These are phyloP conservation scores for Aspergillus affinis DNA, from an alignment of 495 filamentous ascomycete genomes.

Conservation along the genomic window DNA sequence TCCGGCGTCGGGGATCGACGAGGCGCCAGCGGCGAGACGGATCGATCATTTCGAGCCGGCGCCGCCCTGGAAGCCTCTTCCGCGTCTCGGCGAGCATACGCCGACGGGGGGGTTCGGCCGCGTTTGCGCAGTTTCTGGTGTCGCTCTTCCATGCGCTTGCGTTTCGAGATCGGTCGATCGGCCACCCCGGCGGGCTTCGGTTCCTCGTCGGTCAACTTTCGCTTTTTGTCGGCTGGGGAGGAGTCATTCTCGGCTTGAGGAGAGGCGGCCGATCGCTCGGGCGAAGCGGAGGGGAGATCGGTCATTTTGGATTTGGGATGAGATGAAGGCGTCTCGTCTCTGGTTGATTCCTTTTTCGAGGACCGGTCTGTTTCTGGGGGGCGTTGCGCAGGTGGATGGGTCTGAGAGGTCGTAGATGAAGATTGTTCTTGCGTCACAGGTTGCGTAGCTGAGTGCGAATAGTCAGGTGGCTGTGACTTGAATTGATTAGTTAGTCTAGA, in stretches of 20 bases:
- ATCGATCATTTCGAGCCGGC: constrained; percentile 30
- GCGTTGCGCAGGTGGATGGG: not conserved
- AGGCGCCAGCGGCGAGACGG: constrained; percentile 36
- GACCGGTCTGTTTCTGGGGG: not conserved
- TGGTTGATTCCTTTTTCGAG: not conserved
- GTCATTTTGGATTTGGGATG: constrained; percentile 4
- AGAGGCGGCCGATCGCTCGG: not conserved
- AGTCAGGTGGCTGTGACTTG: not conserved
- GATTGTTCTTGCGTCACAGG: not conserved
- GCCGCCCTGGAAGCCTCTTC: constrained; percentile 14
- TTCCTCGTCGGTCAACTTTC: constrained; percentile 27
- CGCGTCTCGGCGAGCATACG: constrained; percentile 44
- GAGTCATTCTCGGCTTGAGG: constrained; percentile 18
- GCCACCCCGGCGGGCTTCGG: constrained; percentile 14
- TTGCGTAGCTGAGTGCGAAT: not conserved
- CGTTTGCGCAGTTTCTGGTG: constrained; percentile 42
- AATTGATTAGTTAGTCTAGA: not conserved
- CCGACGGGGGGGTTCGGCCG: constrained; percentile 38
- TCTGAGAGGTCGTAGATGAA: not conserved
- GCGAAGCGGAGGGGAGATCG: not conserved
- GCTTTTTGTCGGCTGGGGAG: constrained; percentile 26
- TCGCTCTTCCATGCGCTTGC: constrained; percentile 45
- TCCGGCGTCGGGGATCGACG: constrained; percentile 43
- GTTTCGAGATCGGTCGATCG: constrained; percentile 35
- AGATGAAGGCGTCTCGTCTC: not conserved